Base-by-base conservation (phyloP, 495 filamentous ascomycete genomes). In the Trichocladium uniseriatum region DNA sequence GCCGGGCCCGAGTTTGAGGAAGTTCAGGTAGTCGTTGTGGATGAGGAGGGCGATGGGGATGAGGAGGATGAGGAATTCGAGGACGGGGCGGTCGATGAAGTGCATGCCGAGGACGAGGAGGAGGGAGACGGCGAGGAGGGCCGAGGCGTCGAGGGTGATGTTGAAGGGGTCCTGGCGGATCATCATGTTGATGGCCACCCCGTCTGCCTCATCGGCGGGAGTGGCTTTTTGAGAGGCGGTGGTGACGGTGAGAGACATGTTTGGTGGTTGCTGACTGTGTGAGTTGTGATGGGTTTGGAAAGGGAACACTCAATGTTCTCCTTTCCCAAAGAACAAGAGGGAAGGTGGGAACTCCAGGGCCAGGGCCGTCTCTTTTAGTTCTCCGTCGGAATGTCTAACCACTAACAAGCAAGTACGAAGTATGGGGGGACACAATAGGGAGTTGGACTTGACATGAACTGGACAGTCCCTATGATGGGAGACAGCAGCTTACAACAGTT, bases 1-100 rank as follows among this genome's bases (percentile, higher is more conserved):
- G 18, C 87, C 87, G 10, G 87, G 86, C 0, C 87, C 87, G 15
- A 94, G 80, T 28, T 78, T 75, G 49, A 89, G 63, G 67, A 88
- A 94, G 56, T 79, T 79, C 35, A 73, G 67, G 68, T 89, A 94
- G 72, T 91, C 87, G 61, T 79, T 81, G 57, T 79, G 78, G 50
- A 86, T 71, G 46, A 79, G 70, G 39, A 80, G 77, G 37, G 73
- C 55, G 49, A 76, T 53, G 44, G 78, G 76, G 21, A 77, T 52
- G 13, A 73, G 45, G 32, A 73, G 61, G 38, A 82, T 68, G 41
- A 78, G 54, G 20, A 74, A 48, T 43, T 70, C 70, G n/a, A 74
- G 66, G 11, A 70, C 52, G 19, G 63, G 54, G 8, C 70, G 68
- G 22, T 73, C 61, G 42, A 74, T 41, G 24, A 76, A 61, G 51